A percentile compares a stretch with the other conserved stretches of the same genome.
These are phyloP conservation scores for Neospora caninum DNA, from an alignment of 169 alveolate species.

Conservation along the genomic window DNA sequence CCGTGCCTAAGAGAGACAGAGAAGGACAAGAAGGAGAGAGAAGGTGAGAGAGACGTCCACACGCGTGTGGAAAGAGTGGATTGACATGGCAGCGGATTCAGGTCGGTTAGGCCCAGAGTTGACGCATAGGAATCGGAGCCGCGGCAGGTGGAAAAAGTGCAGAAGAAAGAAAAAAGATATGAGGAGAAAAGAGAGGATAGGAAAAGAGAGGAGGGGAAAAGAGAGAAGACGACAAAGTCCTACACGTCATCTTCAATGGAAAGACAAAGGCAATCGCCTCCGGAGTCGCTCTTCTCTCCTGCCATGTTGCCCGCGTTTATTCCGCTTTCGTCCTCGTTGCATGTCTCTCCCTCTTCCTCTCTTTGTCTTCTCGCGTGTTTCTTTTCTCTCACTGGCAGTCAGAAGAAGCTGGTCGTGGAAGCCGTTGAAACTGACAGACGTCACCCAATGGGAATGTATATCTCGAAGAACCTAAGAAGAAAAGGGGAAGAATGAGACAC, in stretches of 20 bases:
- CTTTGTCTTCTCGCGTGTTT: no score
- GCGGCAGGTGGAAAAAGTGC: not conserved
- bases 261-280: no score
- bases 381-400: slow-evolving; percentile 78
- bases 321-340: not conserved
- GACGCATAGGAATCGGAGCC: not conserved
- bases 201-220: not conserved
- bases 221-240: not conserved
- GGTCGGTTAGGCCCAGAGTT: not conserved
- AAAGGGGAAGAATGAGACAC: not conserved
- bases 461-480: slow-evolving; percentile 47
- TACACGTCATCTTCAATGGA: no score
- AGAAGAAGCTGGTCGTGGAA: slow-evolving; percentile 92
- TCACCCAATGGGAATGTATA: slow-evolving; percentile 90
- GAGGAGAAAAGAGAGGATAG: not conserved
- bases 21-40: not conserved
- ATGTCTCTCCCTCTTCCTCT: not conserved
- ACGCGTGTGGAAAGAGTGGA: not conserved
- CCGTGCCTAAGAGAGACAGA: not conserved
- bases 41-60: not conserved
- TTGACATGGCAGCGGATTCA: not conserved
- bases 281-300: no score
- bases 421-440: slow-evolving; percentile 82
- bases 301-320: no score
- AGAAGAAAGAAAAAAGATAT: not conserved